These are phyloP conservation scores for Corchorus capsularis DNA, from an alignment of 345 rosid species.

Conservation along the genomic window DNA sequence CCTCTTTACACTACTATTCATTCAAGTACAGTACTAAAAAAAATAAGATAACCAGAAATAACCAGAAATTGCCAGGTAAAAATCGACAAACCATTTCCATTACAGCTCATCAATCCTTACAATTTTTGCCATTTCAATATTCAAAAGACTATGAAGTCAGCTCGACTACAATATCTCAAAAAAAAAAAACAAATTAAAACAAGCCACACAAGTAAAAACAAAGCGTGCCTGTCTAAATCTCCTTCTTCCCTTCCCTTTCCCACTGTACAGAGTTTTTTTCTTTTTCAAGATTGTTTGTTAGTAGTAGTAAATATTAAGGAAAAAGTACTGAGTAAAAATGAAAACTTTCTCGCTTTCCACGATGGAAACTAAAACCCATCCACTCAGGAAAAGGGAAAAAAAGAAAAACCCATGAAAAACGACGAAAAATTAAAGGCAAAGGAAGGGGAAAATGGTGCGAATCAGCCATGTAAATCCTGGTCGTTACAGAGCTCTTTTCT, in stretches of 20 bases:
- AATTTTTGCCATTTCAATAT: background rate
- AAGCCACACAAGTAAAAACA: constrained; percentile 47
- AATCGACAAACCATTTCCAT: background rate
- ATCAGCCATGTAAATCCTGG: constrained; percentile 41
- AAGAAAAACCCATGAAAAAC: background rate
- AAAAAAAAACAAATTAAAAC: constrained; percentile 21
- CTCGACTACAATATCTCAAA: background rate
- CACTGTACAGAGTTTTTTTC: constrained; percentile 28
- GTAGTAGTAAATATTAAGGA: constrained; percentile 13
- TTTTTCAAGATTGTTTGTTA: constrained; percentile 18
- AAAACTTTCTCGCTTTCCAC: background rate
- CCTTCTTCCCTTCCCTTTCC: background rate
- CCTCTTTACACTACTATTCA: background rate
- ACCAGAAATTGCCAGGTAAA: background rate
- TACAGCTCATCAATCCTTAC: background rate
- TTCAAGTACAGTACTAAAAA: too few relatives aligned
- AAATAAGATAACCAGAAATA: background rate
- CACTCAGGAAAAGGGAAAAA: background rate
- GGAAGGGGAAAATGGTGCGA: background rate
- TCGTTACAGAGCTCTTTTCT: constrained; percentile 77
- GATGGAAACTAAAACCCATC: constrained; percentile 32
- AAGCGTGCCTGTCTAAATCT: constrained; percentile 37
- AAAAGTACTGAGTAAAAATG: background rate
- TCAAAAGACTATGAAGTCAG: background rate
- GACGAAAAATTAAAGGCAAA: background rate